phyloP scores from a whole-genome alignment of 1,284 basidiomycete species.

The Omphalotus olearius region DNA sequence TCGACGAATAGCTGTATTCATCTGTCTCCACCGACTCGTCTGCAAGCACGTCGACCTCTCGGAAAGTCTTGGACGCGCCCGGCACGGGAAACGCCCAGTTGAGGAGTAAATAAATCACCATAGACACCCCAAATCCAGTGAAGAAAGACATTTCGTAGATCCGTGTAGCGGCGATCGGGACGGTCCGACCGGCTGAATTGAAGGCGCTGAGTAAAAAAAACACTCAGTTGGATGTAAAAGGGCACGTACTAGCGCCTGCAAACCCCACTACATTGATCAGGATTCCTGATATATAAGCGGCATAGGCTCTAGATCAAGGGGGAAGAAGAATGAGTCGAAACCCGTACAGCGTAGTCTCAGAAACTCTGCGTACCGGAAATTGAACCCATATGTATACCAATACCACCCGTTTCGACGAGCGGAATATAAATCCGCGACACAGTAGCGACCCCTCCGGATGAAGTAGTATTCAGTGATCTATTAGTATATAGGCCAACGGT shows the following conservation, averaged over 20 bases:
- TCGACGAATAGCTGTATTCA: not conserved
- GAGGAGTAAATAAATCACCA: conserved; percentile 57
- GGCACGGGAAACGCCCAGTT: conserved; percentile 57
- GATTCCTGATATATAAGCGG: conserved; percentile 72
- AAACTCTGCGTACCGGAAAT: conserved; percentile 48
- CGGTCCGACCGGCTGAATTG: conserved; percentile 45
- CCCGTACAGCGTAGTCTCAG: not conserved
- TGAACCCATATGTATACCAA: conserved; percentile 73
- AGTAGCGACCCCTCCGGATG: conserved; percentile 69
- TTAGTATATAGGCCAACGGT: not conserved
- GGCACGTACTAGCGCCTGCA: conserved; percentile 50
- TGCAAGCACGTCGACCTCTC: conserved; percentile 59
- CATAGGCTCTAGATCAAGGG: conserved; percentile 49
- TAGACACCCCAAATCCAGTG: conserved; percentile 71
- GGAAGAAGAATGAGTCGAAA: not conserved
- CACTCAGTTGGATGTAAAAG: conserved; percentile 26
- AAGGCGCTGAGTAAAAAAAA: conserved; percentile 11
- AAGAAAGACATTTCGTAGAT: conserved; percentile 78
- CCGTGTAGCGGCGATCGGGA: conserved; percentile 61
- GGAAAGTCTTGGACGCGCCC: conserved; percentile 46
- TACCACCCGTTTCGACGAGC: conserved; percentile 62
- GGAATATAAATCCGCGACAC: conserved; percentile 70
- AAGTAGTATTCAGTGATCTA: conserved; percentile 80
- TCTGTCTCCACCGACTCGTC: not conserved
- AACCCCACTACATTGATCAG: conserved; percentile 80